Conservation (phyloP, 176 grass and related monocot genomes). For the Melocanna baccifera region DNA sequence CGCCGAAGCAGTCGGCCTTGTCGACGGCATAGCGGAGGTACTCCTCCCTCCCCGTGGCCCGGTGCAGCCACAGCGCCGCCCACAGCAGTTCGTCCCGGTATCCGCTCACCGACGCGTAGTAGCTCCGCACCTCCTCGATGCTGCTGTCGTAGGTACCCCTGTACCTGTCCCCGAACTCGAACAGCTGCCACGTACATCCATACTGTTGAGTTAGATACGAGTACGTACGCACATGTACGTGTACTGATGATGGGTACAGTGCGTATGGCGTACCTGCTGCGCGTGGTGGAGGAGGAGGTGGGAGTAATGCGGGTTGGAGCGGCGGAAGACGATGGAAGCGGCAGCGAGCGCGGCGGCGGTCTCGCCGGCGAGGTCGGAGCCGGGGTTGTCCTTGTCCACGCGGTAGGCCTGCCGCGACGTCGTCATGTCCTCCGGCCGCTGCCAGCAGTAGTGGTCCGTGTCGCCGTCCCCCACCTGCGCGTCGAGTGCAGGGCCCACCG, state of each 20-base stretch:
- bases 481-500: background rate
- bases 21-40: slow-evolving; percentile 74
- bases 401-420: slow-evolving; percentile 86
- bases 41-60: slow-evolving; percentile 49
- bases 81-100: slow-evolving; percentile 95
- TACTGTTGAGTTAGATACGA: background rate
- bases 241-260: background rate
- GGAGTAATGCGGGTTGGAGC: slow-evolving; percentile 61
- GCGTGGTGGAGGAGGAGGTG: slow-evolving; percentile 82
- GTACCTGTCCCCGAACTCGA: slow-evolving; percentile 72
- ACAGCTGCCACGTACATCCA: slow-evolving; percentile 38
- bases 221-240: background rate
- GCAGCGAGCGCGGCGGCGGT: slow-evolving; percentile 86
- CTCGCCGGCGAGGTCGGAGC: slow-evolving; percentile 83
- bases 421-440: slow-evolving; percentile 93
- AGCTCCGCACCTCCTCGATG: slow-evolving; percentile 65
- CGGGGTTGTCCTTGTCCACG: slow-evolving; percentile 71
- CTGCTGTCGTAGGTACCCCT: slow-evolving; percentile 68
- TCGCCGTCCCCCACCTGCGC: slow-evolving; percentile 83
- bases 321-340: slow-evolving; percentile 69
- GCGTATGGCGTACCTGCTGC: slow-evolving; percentile 38
- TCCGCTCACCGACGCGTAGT: slow-evolving; percentile 87
- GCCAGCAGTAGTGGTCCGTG: slow-evolving; percentile 97
- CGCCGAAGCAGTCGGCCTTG: slow-evolving; percentile 54
- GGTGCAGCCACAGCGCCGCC: slow-evolving; percentile 98